A percentile compares a stretch with the other conserved stretches of the same genome.
Conservation (phyloP, 345 rosid genomes). For the Lenwebbia sp. region DNA sequence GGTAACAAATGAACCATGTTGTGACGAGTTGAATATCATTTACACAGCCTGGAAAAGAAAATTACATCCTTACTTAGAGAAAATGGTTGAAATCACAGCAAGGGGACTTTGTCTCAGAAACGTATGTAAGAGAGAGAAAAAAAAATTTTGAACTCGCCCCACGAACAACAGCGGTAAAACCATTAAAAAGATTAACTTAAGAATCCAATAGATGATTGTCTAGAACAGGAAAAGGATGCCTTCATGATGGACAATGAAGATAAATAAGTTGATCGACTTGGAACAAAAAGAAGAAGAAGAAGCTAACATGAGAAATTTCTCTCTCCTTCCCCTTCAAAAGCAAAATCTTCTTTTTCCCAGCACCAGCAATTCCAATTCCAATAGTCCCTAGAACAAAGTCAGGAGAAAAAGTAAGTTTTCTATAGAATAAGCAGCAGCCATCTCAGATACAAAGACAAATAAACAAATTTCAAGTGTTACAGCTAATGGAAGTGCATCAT, state of each 20-base stretch:
- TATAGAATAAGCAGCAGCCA: background rate
- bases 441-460: background rate
- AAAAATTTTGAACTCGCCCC: background rate
- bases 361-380: constrained; percentile 15
- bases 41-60: background rate
- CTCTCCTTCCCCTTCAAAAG: constrained; percentile 58
- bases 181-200: background rate
- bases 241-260: background rate
- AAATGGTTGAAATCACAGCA: background rate
- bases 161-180: background rate
- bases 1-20: background rate
- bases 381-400: constrained; percentile 11
- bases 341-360: constrained; percentile 41
- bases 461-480: background rate
- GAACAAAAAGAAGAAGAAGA: background rate
- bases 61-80: background rate
- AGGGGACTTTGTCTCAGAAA: background rate
- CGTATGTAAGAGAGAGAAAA: background rate
- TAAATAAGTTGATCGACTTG: background rate
- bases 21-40: background rate
- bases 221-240: background rate
- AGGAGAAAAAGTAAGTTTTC: constrained; percentile 5
- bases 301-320: constrained; percentile 41
- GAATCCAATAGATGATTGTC: background rate
- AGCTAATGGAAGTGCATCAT: background rate